Conservation (phyloP, 441 rosid species). For the Mallotus repandus region DNA sequence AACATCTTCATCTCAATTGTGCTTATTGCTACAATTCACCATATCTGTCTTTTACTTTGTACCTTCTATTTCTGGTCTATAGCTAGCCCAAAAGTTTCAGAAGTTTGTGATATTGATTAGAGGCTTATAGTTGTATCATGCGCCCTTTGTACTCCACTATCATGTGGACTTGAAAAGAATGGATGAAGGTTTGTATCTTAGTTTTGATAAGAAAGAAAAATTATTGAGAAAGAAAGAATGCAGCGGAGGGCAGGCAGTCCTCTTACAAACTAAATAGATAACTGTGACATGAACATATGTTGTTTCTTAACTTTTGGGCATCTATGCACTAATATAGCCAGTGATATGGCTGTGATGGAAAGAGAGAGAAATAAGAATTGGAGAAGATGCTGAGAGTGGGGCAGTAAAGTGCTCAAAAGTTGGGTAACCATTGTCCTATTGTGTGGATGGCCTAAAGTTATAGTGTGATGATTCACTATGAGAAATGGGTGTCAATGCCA, state of each 20-base stretch:
- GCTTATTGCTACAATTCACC: neutral
- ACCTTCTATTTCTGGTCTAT: neutral
- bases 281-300: no score
- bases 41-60: no score
- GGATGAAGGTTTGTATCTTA: no score
- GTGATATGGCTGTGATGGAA: neutral
- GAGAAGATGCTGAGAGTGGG: neutral
- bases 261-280: no score
- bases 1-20: conserved; percentile 6
- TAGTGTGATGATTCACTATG: neutral
- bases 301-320: no score
- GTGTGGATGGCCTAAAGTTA: neutral
- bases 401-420: neutral
- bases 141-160: neutral
- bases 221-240: no score
- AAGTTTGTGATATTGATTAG: neutral
- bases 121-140: neutral
- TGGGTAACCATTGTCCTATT: no score
- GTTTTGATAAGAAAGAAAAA: no score
- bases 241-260: no score
- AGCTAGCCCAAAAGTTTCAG: neutral
- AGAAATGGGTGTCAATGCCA: neutral
- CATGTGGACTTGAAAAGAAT: no score
- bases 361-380: neutral
- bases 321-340: neutral